Base-by-base conservation (phyloP, 441 rosid genomes). In the Pelargonium fulgidum region DNA sequence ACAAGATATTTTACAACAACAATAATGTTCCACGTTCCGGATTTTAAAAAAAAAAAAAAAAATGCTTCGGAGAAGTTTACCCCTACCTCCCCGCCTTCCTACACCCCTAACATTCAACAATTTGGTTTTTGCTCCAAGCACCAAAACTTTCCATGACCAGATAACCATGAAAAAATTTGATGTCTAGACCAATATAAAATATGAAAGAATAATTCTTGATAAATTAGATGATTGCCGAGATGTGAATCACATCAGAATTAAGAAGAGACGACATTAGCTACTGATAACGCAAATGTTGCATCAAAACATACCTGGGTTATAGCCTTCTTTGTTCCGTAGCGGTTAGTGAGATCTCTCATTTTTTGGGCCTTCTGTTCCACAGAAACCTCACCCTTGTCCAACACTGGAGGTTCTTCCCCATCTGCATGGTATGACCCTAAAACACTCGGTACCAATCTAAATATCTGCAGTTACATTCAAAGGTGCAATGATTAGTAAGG, bases 391-490 rank as follows among this genome's bases (percentile, higher is more conserved):
- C 69, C 70, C 48, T 66, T 75, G 0, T 42, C 78, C 24, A 72
- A 62, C 65, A 47, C 71, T 14, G 75, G 73, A 42, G 61, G 44
- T 69, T 84, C 90, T 69, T 84, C 90, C 64, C 80, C 64, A 9
- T 77, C 81, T 29, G 44, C 74, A 67, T 65, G 10, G 59, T 72
- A 83, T 19, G 54, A 36, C 58, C 24, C 58, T 68, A 70, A 77
- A 76, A 87, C 67, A 64, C 73, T 81, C 1, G 95, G 91, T 65
- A 91, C 97, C 87, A 93, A 72, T 79, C 97, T 85, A 22, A 91
- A 76, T 71, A 93, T 81, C 99, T 93, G 72, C 42, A 62, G 63
- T 42, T 65, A 70, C 58, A 67, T 36, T 1, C 62, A 26, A 65
- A 22, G 39, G 19, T 33, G 13, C 19, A 14, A 52, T n/a, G 54